Base-by-base conservation (phyloP, 2,329 filamentous ascomycete species). In the Orbilia ellipsospora region DNA sequence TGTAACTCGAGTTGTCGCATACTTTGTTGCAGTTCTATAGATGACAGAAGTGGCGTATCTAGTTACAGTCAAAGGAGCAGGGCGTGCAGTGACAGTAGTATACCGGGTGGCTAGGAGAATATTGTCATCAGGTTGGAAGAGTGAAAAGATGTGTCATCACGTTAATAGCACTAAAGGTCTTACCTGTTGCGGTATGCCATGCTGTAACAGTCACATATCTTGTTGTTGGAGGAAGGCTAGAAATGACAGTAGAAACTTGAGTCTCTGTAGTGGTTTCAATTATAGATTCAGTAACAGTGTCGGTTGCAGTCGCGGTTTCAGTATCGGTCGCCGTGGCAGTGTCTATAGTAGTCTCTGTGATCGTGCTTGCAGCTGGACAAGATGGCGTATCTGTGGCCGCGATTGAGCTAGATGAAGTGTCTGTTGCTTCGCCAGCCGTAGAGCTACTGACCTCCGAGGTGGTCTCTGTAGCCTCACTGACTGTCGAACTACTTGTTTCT, bases 161-260 rank as follows among this genome's bases (percentile, higher is more conserved):
- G 36, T 4, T 10, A 31, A 12, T 16, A 15, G 7, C 15, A 16
- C 0, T 20, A n/a, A 31, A 20, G 18, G 16, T 20, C 42, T 45
- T 60, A 74, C 70, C 57, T 51, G 63, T 74, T 44, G 54, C 50
- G n/a, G 62, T 74, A 20, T 31, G 57, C 31, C 26, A 64, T 4
- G 50, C 13, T 5, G 61, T 66, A 23, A 16, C 13, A 16, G 70
- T 74, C 15, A 74, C 13, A 40, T 67, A 68, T 68, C 28, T 61
- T 18, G 70, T 74, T 4, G 36, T 52, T 48, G 57, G 48, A n/a
- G 70, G 57, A 40, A 68, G 40, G 31, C 44, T 74, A 31, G 59
- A 57, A 4, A 62, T n/a, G 20, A 51, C 16, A 6, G 44, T 52
- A 10, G 26, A 10, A 31, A 52, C 13, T 13, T n/a, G 8, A 20